Conservation (phyloP, 2,329 filamentous ascomycete species). For the Ceratocystis eucalypticola region DNA sequence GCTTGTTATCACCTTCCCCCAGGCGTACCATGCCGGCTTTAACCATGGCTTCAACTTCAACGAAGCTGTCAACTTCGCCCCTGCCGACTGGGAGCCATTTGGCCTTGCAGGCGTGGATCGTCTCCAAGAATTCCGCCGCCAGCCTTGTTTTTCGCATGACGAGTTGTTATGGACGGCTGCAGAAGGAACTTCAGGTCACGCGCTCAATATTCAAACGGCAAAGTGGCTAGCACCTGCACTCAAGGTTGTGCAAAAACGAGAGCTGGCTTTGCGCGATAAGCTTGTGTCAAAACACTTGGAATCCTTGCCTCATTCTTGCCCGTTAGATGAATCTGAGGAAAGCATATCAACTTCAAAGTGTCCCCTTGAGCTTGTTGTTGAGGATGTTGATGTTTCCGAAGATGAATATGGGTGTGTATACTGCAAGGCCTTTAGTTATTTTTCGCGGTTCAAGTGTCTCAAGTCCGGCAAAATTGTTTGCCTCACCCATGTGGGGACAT, state of each 20-base stretch:
- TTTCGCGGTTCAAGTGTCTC: slow-evolving; percentile 79
- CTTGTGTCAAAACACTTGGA: slow-evolving; percentile 56
- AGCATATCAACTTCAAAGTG: slow-evolving; percentile 31
- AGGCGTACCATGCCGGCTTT: slow-evolving; percentile 95
- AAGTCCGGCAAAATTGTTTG: slow-evolving; percentile 73
- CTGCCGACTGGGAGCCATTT: slow-evolving; percentile 85
- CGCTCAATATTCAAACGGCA: slow-evolving; percentile 67
- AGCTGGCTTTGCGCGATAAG: slow-evolving; percentile 51
- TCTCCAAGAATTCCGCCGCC: slow-evolving; percentile 72
- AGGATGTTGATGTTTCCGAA: slow-evolving; percentile 66
- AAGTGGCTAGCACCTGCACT: slow-evolving; percentile 91
- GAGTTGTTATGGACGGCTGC: slow-evolving; percentile 86
- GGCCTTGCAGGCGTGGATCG: slow-evolving; percentile 76
- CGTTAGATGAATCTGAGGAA: slow-evolving; percentile 27
- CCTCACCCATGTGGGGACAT: slow-evolving; percentile 63
- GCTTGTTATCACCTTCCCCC: slow-evolving; percentile 90
- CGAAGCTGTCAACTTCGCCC: slow-evolving; percentile 96
- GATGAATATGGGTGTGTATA: slow-evolving; percentile 85
- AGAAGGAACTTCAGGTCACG: slow-evolving; percentile 52
- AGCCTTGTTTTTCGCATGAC: slow-evolving; percentile 95
- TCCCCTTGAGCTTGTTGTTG: slow-evolving; percentile 47
- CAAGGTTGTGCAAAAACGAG: slow-evolving; percentile 61
- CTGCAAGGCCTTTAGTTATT: slow-evolving; percentile 84
- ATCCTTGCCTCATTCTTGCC: slow-evolving; percentile 40
- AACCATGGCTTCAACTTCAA: slow-evolving; percentile 99